Percentiles rank a stretch among this genome's conserved stretches.
Evolutionary conservation across 257 asterid genomes (phyloP).

Genomic region (Solanum medicagineum): DNA sequence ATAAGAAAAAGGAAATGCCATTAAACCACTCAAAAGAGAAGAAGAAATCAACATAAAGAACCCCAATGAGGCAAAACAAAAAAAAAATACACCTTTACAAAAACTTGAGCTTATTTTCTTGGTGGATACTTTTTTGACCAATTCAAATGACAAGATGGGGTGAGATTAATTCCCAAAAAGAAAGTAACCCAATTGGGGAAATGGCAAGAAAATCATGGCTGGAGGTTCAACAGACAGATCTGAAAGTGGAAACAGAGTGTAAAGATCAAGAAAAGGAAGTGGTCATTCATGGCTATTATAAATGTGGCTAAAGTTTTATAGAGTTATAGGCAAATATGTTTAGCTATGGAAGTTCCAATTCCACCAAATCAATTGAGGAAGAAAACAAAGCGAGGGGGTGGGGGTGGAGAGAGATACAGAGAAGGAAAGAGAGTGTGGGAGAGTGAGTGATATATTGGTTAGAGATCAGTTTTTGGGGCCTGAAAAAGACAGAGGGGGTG

Average conservation of each 20-base stretch:
- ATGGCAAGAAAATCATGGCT: neutral
- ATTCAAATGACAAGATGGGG: neutral
- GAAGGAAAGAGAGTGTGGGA: neutral
- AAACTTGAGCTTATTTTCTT: neutral
- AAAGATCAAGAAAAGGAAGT: neutral
- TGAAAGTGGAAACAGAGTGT: neutral
- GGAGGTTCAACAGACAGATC: neutral
- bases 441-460: neutral
- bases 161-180: neutral
- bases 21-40: neutral
- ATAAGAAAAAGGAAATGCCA: neutral
- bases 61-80: neutral
- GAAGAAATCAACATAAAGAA: neutral
- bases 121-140: neutral
- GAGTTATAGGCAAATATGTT: neutral
- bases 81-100: neutral
- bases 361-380: neutral
- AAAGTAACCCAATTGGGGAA: neutral
- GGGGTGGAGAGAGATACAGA: neutral
- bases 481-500: neutral
- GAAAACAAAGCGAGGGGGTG: neutral
- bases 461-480: neutral
- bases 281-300: neutral
- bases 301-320: neutral
- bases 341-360: neutral